Conservation (phyloP, 2,329 filamentous ascomycete genomes). For the Colletotrichum endophyticum region DNA sequence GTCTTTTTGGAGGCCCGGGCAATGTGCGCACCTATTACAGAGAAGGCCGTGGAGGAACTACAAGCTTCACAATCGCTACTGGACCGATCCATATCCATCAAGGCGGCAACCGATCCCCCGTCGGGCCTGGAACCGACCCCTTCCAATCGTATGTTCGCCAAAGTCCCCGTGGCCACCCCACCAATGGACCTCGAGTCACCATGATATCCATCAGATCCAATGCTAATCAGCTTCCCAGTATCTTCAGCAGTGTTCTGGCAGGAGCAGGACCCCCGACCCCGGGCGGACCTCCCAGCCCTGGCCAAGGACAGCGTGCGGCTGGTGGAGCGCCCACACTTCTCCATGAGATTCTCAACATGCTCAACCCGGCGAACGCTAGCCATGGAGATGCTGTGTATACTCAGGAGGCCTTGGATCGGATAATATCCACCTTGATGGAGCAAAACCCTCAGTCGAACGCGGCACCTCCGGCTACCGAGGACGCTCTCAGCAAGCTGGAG, state of each 20-base stretch:
- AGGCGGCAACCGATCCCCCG: slow-evolving; percentile 13
- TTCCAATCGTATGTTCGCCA: slow-evolving; percentile 53
- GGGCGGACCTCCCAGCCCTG: slow-evolving; percentile 15
- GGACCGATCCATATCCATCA: slow-evolving; percentile 32
- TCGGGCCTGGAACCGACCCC: slow-evolving; percentile 32
- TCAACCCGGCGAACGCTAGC: slow-evolving; percentile 56
- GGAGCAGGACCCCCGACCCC: slow-evolving; percentile 39
- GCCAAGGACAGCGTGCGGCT: not conserved
- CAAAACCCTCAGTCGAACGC: slow-evolving; percentile 77
- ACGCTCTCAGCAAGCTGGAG: slow-evolving; percentile 75
- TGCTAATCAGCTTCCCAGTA: slow-evolving; percentile 43
- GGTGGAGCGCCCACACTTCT: slow-evolving; percentile 37
- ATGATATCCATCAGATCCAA: slow-evolving; percentile 16
- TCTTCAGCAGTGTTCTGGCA: slow-evolving; percentile 52
- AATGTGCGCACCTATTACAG: slow-evolving; percentile 43
- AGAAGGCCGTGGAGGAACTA: slow-evolving; percentile 41
- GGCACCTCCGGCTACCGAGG: slow-evolving; percentile 78
- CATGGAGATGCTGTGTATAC: slow-evolving; percentile 87
- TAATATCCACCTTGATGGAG: slow-evolving; percentile 89
- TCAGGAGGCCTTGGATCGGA: slow-evolving; percentile 87
- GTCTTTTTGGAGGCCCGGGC: slow-evolving; percentile 27
- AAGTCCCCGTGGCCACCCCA: not conserved
- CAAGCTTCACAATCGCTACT: slow-evolving; percentile 55
- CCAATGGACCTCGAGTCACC: slow-evolving; percentile 18
- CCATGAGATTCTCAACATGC: slow-evolving; percentile 58